A percentile compares a stretch with the other conserved stretches of the same genome.
Conservation (phyloP, 805 yeast genomes). For the Starmerella potacharoeniae region DNA sequence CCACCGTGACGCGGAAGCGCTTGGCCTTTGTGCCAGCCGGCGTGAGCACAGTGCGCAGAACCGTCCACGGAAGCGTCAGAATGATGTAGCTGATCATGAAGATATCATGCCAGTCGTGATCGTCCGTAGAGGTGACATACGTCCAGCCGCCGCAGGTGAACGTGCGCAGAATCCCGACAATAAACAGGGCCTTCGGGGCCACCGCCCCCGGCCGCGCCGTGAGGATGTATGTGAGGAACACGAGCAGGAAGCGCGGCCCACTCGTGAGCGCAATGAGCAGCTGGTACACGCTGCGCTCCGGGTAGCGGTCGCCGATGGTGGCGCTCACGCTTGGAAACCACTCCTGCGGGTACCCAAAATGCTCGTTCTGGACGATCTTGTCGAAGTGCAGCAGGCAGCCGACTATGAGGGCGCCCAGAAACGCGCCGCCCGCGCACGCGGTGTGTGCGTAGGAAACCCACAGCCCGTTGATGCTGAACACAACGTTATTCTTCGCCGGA, state of each 20-base stretch:
- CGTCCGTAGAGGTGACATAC: constrained; percentile 91
- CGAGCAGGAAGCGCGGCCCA: constrained; percentile 74
- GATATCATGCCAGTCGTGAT: constrained; percentile 90
- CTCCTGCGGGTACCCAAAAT: constrained; percentile 88
- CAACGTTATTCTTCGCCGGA: neutral
- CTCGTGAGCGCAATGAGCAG: constrained; percentile 83
- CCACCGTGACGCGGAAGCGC: constrained; percentile 36
- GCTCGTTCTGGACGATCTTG: constrained; percentile 79
- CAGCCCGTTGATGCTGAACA: constrained; percentile 35
- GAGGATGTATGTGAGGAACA: constrained; percentile 39
- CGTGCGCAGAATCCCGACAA: constrained; percentile 73
- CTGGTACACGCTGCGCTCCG: constrained; percentile 89
- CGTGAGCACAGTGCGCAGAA: constrained; percentile 45
- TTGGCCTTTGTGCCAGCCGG: constrained; percentile 36
- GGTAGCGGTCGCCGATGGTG: constrained; percentile 92
- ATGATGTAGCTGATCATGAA: constrained; percentile 88
- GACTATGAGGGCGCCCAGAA: constrained; percentile 57
- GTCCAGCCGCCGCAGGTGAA: constrained; percentile 98
- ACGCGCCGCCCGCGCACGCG: constrained; percentile 60
- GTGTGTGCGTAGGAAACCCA: constrained; percentile 64
- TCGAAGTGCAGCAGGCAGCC: constrained; percentile 72
- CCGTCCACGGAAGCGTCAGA: constrained; percentile 85
- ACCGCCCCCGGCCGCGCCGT: constrained; percentile 30
- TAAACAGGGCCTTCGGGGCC: constrained; percentile 29
- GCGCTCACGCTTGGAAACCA: constrained; percentile 99